Evolutionary conservation across 2,329 filamentous ascomycete species (phyloP), one percentile per base, ranked within the genome.

Genomic region (Fusarium bactridioides): DNA sequence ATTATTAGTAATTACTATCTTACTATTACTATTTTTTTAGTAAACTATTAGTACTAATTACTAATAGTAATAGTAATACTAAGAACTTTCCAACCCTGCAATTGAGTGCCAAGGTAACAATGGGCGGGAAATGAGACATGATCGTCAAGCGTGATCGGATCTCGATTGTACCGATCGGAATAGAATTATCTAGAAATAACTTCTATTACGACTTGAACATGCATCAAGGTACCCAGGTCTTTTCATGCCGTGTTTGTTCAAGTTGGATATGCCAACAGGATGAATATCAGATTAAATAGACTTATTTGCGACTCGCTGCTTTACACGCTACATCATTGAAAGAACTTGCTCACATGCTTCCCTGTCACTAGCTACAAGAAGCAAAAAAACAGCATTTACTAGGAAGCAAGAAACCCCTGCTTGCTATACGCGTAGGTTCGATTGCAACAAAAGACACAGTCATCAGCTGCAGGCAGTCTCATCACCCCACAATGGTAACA

Each of bases 81-180:
- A 25, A 25, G 23, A 25, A 25, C 5, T 25, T 25, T 25, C 23
- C 23, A 25, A 25, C 23, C 23, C 23, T 25, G 23, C n/a, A n/a
- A n/a, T n/a, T n/a, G n/a, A n/a, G n/a, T 7, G 41, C 41, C 55
- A 62, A 55, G 64, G 48, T 62, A 53, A 43, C 37, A 59, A 51
- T 31, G 23, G n/a, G 10, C 37, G n/a, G n/a, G 55, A 54, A 63
- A 35, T 61, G 37, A 44, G 38, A 59, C 53, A 27, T 59, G 60
- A 58, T 38, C 38, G 41, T 48, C 50, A 66, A 63, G 54, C 61
- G 44, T 55, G 62, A 65, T 75, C 70, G 64, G 72, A 76, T 71
- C 70, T 71, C 70, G 64, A 70, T 76, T 76, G n/a, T 27, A 45
- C 64, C 68, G 68, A 75, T 44, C 19, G 45, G 54, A 45, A 27